Evolutionary conservation across 768 basidiomycete species (phyloP).

Genomic region (Holtermannia corniformis): DNA sequence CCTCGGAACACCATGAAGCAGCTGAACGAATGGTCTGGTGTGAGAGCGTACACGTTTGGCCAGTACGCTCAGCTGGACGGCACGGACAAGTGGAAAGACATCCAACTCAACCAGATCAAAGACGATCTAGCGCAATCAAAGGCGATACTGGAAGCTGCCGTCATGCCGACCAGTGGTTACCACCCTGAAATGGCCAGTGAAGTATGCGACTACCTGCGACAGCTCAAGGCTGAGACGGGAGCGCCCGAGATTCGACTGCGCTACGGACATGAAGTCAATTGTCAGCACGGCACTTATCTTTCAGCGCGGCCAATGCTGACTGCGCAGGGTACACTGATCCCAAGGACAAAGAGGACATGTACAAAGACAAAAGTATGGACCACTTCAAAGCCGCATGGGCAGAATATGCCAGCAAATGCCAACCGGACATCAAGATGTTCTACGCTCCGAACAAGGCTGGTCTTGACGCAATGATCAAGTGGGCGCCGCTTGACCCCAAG

Average conservation of each 20-base stretch:
- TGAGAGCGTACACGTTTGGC: background rate
- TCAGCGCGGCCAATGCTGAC: too few species aligned
- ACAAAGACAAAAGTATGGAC: too few species aligned
- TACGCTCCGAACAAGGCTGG: background rate
- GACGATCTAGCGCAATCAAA: background rate
- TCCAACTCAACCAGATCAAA: background rate
- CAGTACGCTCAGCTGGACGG: background rate
- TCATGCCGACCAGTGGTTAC: background rate
- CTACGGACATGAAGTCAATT: background rate
- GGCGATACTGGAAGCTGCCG: background rate
- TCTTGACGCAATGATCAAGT: background rate
- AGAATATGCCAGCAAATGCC: background rate
- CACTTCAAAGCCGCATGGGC: background rate
- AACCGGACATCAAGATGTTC: constrained; percentile 2
- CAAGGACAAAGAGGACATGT: too few species aligned
- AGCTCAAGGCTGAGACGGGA: background rate
- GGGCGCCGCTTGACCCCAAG: background rate
- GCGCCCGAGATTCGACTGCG: background rate
- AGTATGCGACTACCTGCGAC: background rate
- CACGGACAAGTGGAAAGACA: background rate
- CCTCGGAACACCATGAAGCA: too few species aligned
- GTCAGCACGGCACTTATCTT: too few species aligned
- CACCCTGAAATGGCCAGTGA: background rate
- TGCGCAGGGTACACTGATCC: too few species aligned
- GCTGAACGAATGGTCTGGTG: background rate